Conservation (phyloP, 768 basidiomycete species). For the Lanmaoa rubissima region DNA sequence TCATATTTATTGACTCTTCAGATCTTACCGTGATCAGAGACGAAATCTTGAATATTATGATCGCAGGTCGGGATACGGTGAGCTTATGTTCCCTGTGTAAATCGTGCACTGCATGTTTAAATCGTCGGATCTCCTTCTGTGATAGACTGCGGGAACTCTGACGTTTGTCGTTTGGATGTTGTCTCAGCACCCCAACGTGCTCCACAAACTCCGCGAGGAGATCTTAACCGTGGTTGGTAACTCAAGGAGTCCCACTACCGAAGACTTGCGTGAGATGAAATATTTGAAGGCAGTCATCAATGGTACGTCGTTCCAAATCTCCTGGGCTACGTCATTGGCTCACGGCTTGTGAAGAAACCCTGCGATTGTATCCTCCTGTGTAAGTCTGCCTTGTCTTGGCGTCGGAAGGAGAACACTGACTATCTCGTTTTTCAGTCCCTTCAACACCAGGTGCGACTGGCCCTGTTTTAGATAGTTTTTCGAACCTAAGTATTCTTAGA, state of each 20-base stretch:
- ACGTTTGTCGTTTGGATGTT: constrained; percentile 32
- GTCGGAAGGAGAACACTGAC: background rate
- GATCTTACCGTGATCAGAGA: constrained; percentile 34
- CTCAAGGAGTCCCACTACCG: constrained; percentile 28
- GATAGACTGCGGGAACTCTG: constrained; percentile 31
- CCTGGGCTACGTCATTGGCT: background rate
- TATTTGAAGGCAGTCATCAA: constrained; percentile 41
- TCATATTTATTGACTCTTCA: constrained; percentile 2
- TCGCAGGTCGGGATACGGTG: constrained; percentile 37
- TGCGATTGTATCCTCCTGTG: constrained; percentile 33
- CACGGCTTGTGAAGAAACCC: constrained; percentile 24
- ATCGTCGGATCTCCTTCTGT: background rate
- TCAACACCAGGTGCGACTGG: constrained; percentile 21
- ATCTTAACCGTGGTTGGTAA: constrained; percentile 28
- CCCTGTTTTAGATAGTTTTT: background rate
- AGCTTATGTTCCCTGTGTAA: background rate
- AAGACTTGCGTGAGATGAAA: constrained; percentile 38
- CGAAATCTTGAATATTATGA: constrained; percentile 38
- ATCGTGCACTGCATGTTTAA: background rate
- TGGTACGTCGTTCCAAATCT: constrained; percentile 14
- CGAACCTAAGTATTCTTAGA: constrained; percentile 12
- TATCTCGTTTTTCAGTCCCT: constrained; percentile 15
- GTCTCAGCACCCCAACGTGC: constrained; percentile 28
- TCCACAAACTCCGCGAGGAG: constrained; percentile 31
- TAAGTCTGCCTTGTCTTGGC: constrained; percentile 11